Base-by-base conservation (phyloP, 2,329 filamentous ascomycete genomes). In the Monosporascus sp. region DNA sequence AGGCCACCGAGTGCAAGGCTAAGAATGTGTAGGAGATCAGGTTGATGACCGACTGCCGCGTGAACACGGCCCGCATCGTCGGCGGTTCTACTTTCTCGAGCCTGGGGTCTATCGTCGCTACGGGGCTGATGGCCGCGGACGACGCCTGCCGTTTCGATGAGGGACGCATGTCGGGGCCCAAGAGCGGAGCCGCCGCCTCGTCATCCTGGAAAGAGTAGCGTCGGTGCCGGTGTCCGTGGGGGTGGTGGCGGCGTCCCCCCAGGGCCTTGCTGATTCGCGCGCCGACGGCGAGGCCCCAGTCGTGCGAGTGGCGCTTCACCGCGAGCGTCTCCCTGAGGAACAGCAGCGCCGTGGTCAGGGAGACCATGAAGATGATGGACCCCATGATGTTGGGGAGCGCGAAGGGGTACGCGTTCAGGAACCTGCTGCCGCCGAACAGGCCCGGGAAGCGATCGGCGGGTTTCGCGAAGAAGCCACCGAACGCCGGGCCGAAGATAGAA, bases 271-370 rank as follows among this genome's bases (percentile, higher is more conserved):
- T 74, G 31, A 97, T 72, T 50, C 83, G 83, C 50, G 85, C 75
- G 2, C 93, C 93, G 0, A 95, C 72, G 2, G 83, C 68, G 3
- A 94, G 72, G 2, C 93, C 93, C 74, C 87, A 89, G 69, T 97
- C 93, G 18, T 74, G 78, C 5, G 78, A 72, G 53, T 87, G 72
- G 48, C 82, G 85, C 63, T 86, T 89, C 17, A 82, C 82, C 38
- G 87, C 86, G 1, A 96, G 75, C 0, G 94, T 96, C 80, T 99
- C 93, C 75, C 85, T 81, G 11, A 97, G 79, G 65, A 96, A 99
- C 2, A 97, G 72, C 14, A 85, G 74, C 0, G 89, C 92, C 7
- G 82, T 86, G 0, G 81, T 71, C 27, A 94, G 83, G 0, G 92
- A 93, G 27, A 91, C 69, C 20, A 91, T 70, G 67, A 97, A 97